A percentile compares a stretch with the other conserved stretches of the same genome.
These are phyloP conservation scores for Amanita pseudoporphyria DNA, from an alignment of 768 basidiomycete species.

Conservation along the genomic window DNA sequence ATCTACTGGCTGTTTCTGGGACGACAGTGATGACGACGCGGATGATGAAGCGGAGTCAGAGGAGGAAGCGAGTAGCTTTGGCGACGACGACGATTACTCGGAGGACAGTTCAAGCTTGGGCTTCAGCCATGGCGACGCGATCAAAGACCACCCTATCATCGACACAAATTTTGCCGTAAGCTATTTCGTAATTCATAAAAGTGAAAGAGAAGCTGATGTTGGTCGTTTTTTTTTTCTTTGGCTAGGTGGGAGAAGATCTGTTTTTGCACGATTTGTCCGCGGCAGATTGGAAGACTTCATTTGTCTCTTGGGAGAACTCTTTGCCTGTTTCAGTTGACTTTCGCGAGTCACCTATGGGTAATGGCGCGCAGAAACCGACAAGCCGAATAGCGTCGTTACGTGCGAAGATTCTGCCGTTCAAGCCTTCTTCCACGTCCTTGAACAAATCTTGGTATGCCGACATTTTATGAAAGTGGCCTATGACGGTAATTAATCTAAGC, in stretches of 20 bases:
- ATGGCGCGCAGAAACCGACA: neutral
- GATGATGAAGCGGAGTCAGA: neutral
- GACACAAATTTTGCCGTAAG: conserved; percentile 2
- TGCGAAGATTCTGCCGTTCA: neutral
- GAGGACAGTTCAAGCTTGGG: neutral
- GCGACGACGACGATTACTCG: neutral
- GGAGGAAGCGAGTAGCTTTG: neutral
- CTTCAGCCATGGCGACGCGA: conserved; percentile 3
- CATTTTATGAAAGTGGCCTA: neutral
- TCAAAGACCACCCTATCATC: conserved; percentile 2
- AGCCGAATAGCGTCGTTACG: neutral
- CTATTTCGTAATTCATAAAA: neutral
- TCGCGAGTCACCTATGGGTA: neutral
- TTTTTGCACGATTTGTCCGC: neutral
- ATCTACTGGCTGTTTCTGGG: conserved; percentile 2
- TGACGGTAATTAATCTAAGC: neutral
- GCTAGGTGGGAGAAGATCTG: neutral
- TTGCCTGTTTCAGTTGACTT: conserved; percentile 3
- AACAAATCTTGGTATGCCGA: neutral
- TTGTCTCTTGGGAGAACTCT: conserved; percentile 3
- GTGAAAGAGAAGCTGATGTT: neutral
- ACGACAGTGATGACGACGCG: neutral
- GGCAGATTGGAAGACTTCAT: conserved; percentile 1
- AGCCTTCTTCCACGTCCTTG: neutral
- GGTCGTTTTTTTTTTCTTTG: too few relatives aligned